Percentiles rank a stretch among this genome's conserved stretches.
phyloP scores from a whole-genome alignment of 2,329 filamentous ascomycete species.

The Aspergillus sp. region DNA sequence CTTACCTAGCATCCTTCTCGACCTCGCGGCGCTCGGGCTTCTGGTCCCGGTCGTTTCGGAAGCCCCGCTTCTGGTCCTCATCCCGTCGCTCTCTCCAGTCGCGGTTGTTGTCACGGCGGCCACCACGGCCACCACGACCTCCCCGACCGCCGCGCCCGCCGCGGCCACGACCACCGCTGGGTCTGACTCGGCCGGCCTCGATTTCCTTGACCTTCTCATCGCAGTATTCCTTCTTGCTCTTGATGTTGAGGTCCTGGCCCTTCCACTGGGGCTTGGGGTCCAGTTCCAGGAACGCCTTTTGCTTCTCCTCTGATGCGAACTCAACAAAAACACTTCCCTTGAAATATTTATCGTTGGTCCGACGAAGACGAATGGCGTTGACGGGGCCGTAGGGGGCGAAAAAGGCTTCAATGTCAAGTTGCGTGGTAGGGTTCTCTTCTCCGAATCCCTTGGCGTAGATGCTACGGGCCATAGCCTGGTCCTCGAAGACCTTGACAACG shows the following conservation, averaged over 20 bases:
- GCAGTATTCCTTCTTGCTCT: constrained; percentile 85
- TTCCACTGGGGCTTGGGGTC: constrained; percentile 84
- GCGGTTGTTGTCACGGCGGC: constrained; percentile 27
- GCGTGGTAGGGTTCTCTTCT: constrained; percentile 75
- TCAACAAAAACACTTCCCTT: constrained; percentile 97
- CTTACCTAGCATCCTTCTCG: constrained; percentile 46
- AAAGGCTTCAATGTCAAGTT: constrained; percentile 92
- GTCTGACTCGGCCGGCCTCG: constrained; percentile 66
- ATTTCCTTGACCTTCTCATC: constrained; percentile 74
- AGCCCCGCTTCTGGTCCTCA: constrained; percentile 46
- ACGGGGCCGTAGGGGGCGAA: constrained; percentile 78
- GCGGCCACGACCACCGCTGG: constrained; percentile 45
- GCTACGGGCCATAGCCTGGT: constrained; percentile 69
- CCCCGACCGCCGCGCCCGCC: constrained; percentile 44
- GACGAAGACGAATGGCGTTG: constrained; percentile 83
- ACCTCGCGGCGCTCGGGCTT: constrained; percentile 28
- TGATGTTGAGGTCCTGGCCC: constrained; percentile 74
- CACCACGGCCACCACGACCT: constrained; percentile 43
- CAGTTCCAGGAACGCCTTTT: constrained; percentile 75
- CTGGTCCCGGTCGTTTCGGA: constrained; percentile 21
- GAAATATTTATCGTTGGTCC: constrained; percentile 70
- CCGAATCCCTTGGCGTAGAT: constrained; percentile 96
- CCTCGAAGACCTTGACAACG: constrained; percentile 57
- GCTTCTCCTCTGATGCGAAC: constrained; percentile 75
- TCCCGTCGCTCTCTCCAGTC: constrained; percentile 47